Percentiles rank a stretch among this genome's conserved stretches.
These are phyloP conservation scores for Suhomyces bokatorum DNA, from an alignment of 1,139 yeast species.

Conservation along the genomic window DNA sequence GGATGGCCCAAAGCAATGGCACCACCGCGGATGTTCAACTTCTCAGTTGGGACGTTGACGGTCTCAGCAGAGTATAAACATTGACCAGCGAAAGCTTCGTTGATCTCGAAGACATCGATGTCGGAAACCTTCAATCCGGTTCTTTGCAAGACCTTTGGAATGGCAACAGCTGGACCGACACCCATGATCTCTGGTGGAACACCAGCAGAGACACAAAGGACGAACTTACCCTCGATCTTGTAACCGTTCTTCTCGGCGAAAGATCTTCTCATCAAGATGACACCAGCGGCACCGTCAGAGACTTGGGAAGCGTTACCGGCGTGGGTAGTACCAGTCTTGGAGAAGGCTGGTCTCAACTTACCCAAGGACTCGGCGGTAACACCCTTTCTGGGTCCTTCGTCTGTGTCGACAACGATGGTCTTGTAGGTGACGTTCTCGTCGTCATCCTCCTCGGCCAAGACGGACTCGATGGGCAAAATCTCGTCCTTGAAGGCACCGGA, in stretches of 20 bases:
- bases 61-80: conserved; percentile 73
- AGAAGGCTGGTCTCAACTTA: conserved; percentile 87
- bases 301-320: conserved; percentile 98
- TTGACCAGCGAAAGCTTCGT: conserved; percentile 97
- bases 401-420: conserved; percentile 58
- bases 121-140: conserved; percentile 65
- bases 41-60: conserved; percentile 64
- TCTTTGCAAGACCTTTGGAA: conserved; percentile 73
- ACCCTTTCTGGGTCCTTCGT: conserved; percentile 89
- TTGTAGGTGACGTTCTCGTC: conserved; percentile 45
- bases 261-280: conserved; percentile 82
- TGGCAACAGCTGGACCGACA: conserved; percentile 92
- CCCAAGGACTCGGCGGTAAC: conserved; percentile 76
- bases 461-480: conserved; percentile 72
- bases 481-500: conserved; percentile 80
- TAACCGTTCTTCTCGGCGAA: conserved; percentile 74
- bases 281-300: conserved; percentile 94
- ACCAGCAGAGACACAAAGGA: conserved; percentile 76
- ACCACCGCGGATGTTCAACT: conserved; percentile 91
- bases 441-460: conserved; percentile 52
- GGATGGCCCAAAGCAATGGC: conserved; percentile 98
- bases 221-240: conserved; percentile 70
- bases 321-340: conserved; percentile 77
- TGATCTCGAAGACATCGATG: conserved; percentile 77
- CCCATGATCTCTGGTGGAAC: conserved; percentile 98